Conservation (phyloP, 2,329 filamentous ascomycete species). For the Fusarium dimerum region DNA sequence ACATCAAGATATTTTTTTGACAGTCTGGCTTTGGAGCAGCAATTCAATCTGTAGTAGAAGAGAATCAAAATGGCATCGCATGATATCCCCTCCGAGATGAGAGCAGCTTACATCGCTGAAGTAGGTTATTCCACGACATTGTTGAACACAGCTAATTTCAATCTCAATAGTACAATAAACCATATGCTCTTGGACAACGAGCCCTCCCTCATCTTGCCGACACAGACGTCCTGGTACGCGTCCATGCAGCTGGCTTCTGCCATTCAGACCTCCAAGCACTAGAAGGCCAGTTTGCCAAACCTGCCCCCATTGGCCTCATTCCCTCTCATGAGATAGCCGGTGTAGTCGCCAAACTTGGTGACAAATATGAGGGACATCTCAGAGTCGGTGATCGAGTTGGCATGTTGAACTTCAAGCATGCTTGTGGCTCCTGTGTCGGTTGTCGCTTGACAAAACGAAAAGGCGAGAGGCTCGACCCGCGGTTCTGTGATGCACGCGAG, state of each 20-base stretch:
- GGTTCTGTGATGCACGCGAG: slow-evolving; percentile 34
- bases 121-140: neutral
- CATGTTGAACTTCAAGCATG: slow-evolving; percentile 37
- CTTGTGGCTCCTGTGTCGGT: slow-evolving; percentile 31
- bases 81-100: slow-evolving; percentile 3
- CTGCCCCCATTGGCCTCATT: slow-evolving; percentile 27
- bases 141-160: neutral
- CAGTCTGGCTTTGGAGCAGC: too few relatives aligned
- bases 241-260: slow-evolving; percentile 39
- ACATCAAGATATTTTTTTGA: too few relatives aligned
- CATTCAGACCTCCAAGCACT: slow-evolving; percentile 39
- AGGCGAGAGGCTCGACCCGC: slow-evolving; percentile 24
- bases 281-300: slow-evolving; percentile 33
- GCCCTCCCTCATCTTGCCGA: slow-evolving; percentile 25
- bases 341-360: slow-evolving; percentile 31
- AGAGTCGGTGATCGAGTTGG: slow-evolving; percentile 38
- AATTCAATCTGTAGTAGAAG: too few relatives aligned
- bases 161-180: slow-evolving; percentile 29
- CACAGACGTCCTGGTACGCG: slow-evolving; percentile 33
- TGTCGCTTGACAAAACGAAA: slow-evolving; percentile 20
- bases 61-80: neutral
- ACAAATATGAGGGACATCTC: slow-evolving; percentile 20
- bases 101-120: slow-evolving; percentile 2
- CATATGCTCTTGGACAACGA: slow-evolving; percentile 25
- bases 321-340: slow-evolving; percentile 40